Base-by-base conservation (phyloP, 2,329 filamentous ascomycete genomes). In the Trichophyton mentagrophytes region DNA sequence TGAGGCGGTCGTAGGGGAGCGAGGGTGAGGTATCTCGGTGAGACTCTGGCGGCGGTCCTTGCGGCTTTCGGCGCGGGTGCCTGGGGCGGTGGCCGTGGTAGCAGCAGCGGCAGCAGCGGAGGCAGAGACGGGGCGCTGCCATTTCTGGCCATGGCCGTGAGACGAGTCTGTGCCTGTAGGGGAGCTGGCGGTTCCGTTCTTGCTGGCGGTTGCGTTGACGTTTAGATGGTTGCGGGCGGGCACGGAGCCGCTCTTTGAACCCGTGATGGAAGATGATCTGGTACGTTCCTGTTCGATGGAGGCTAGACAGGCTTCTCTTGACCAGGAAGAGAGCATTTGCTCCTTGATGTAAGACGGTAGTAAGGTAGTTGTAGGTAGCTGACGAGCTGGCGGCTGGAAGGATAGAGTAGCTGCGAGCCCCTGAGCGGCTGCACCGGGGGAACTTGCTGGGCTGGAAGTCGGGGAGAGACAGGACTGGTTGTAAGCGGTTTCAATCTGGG, bases 321-420 rank as follows among this genome's bases (percentile, higher is more conserved):
- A 87, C 92, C 92, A 96, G 56, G 88, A 83, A 20, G 82, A 78
- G 61, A 90, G 76, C 82, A 96, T 88, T 65, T 89, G 82, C 64
- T 93, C 88, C 65, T 81, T 84, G 66, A 90, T 82, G 30, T 78
- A 79, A 15, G 77, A 71, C 0, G 90, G 87, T 1, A 96, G 76
- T 1, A 73, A 69, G 7, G 74, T 60, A 68, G 75, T 30, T 69
- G 69, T 67, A 78, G 65, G 77, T 71, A 63, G 69, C 7, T 15
- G 56, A 3, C 51, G 51, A 22, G 47, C 49, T 55, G 20, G 49
- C 11, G 38, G n/a, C n/a, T 7, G n/a, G 15, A 44, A 44, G 4
- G 40, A 44, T 44, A 44, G 15, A 15, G 49, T 17, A 8, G 86
- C 79, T 0, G 86, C 85, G 46, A 85, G 80, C 3, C 80, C 79